phyloP scores from a whole-genome alignment of 2,329 filamentous ascomycete species.

The Raffaelea deltoideospora region DNA sequence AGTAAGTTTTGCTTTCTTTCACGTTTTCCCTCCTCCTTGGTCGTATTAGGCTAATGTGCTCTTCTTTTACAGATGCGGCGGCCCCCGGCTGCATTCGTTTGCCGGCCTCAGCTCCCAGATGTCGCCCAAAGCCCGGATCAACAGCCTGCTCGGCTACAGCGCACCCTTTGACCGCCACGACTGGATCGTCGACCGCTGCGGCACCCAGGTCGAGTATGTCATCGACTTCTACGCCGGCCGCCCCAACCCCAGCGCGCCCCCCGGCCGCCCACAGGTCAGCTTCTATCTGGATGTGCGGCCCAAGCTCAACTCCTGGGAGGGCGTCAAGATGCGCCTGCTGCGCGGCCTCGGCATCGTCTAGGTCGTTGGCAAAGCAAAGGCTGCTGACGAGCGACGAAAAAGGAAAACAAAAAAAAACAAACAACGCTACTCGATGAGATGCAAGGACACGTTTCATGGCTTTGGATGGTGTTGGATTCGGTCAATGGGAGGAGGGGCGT shows the following conservation, averaged over 20 bases:
- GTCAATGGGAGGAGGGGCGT: not conserved
- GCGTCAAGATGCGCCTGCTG: constrained; percentile 48
- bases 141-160: constrained; percentile 75
- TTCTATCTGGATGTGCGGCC: constrained; percentile 56
- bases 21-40: not conserved
- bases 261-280: constrained; percentile 23
- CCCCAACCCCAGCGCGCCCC: constrained; percentile 16
- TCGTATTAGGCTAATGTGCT: no score
- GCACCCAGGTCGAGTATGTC: constrained; percentile 74
- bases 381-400: not conserved
- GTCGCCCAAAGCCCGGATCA: constrained; percentile 71
- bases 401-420: not conserved
- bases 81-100: constrained; percentile 73
- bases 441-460: no score
- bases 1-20: constrained; percentile 24
- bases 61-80: constrained; percentile 29
- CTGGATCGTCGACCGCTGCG: constrained; percentile 91
- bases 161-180: constrained; percentile 92
- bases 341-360: constrained; percentile 34
- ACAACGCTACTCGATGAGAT: not conserved
- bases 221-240: constrained; percentile 93
- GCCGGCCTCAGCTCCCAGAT: constrained; percentile 53
- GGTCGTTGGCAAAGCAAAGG: no score
- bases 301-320: constrained; percentile 54
- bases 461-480: no score